Base-by-base conservation (phyloP, 805 yeast species). In the Spathaspora gorwiae region DNA sequence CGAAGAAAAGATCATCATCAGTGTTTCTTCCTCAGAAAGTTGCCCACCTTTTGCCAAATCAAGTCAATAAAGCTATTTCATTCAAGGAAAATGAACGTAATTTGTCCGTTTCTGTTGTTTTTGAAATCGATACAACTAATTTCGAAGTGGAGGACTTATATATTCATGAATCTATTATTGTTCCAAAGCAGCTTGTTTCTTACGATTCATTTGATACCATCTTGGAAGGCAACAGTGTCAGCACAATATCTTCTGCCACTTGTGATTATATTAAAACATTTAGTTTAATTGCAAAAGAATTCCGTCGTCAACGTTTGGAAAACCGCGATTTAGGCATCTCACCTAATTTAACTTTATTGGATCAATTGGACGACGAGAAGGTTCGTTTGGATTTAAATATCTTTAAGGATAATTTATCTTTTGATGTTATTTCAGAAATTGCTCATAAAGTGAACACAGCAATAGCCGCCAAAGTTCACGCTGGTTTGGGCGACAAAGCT, bases 1-100 rank as follows among this genome's bases (percentile, higher is more conserved):
- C 96, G 1, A 87, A 88, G 65, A 90, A 88, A 68, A 79, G 98
- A 61, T 89, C 95, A 1, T 80, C 92, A 4, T 82, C 96, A 7
- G 97, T 92, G 3, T 86, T 83, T 57, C 75, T 90, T 62, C 94
- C 95, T 11, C 96, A 90, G 60, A 78, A 77, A 49, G 72, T 76
- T 27, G 78, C 81, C 37, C 79, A 83, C 47, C 72, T 90, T 54
- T 76, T 84, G 53, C 96, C 97, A 7, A 68, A 70, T 37, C 75
- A 77, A 39, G 72, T 92, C 24, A 80, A 79, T 54, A 77, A 80
- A 6, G 55, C 76, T 24, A 65, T 80, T 34, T 81, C 89, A 2
- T 81, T 90, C 59, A 73, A 73, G 31, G 83, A 77, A 41, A 80
- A 77, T 46, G 78, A 77, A 46, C 70, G 73, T 47, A 75, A 81